Conservation (phyloP, 352 stramenopile genomes). For the Pythium sukuiense region DNA sequence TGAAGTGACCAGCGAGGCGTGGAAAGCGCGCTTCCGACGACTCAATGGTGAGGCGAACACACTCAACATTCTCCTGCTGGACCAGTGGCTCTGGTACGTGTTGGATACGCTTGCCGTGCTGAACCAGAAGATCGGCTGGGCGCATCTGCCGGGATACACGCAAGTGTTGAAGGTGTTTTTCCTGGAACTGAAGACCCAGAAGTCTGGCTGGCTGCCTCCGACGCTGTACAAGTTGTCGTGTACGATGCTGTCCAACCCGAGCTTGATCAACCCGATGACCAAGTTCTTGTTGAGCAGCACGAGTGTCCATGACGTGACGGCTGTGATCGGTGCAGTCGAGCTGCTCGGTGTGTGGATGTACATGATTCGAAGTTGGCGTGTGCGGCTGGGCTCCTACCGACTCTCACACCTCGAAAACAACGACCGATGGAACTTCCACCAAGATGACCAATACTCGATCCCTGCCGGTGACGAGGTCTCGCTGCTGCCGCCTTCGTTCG, state of each 20-base stretch:
- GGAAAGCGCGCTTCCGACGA: conserved; percentile 80
- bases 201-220: conserved; percentile 82
- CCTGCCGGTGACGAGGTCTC: conserved; percentile 85
- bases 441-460: conserved; percentile 90
- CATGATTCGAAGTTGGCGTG: conserved; percentile 90
- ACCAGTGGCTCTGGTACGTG: conserved; percentile 90
- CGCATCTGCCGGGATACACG: conserved; percentile 81
- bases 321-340: conserved; percentile 84
- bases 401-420: conserved; percentile 89
- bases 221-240: conserved; percentile 89
- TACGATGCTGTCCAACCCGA: conserved; percentile 87
- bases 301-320: conserved; percentile 85
- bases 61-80: conserved; percentile 84
- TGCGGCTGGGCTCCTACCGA: conserved; percentile 82
- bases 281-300: conserved; percentile 88
- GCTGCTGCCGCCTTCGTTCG: conserved; percentile 81
- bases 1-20: conserved; percentile 81
- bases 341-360: conserved; percentile 91
- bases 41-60: conserved; percentile 84
- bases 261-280: conserved; percentile 89
- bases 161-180: conserved; percentile 90
- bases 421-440: conserved; percentile 89
- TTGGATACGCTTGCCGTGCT: conserved; percentile 86
- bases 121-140: conserved; percentile 89
- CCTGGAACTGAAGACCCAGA: conserved; percentile 87